Evolutionary conservation across 2,329 filamentous ascomycete genomes (phyloP).

Genomic region (Didymellaceae sp.): DNA sequence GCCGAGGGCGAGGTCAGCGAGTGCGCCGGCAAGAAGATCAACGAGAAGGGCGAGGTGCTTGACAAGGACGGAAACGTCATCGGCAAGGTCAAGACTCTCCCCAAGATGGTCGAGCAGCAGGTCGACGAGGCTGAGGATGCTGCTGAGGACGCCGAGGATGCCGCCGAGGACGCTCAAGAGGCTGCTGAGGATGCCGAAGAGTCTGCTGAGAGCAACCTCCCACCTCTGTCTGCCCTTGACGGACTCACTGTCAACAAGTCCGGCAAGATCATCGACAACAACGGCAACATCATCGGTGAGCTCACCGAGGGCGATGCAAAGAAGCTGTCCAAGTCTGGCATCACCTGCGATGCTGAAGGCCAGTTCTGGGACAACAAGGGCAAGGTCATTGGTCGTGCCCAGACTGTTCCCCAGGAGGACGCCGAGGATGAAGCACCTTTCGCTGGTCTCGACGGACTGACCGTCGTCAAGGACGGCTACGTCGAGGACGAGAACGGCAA

Average conservation of each 20-base stretch:
- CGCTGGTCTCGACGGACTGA: slow-evolving; percentile 58
- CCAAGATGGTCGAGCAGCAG: slow-evolving; percentile 50
- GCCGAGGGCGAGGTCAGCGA: slow-evolving; percentile 65
- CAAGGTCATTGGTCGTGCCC: slow-evolving; percentile 58
- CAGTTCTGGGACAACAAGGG: slow-evolving; percentile 63
- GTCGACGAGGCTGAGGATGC: slow-evolving; percentile 41
- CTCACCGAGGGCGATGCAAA: slow-evolving; percentile 59
- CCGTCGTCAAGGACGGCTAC: slow-evolving; percentile 57
- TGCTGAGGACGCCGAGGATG: slow-evolving; percentile 41
- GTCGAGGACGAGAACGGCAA: slow-evolving; percentile 60
- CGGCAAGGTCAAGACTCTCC: slow-evolving; percentile 64
- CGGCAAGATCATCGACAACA: slow-evolving; percentile 57
- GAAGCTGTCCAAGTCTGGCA: slow-evolving; percentile 59
- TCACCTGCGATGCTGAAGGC: slow-evolving; percentile 54
- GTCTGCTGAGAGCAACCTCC: slow-evolving; percentile 45
- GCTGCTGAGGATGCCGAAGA: slow-evolving; percentile 43
- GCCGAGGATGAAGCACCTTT: slow-evolving; percentile 57
- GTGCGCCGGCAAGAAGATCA: slow-evolving; percentile 70
- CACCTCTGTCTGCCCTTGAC: slow-evolving; percentile 58
- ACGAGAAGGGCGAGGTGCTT: slow-evolving; percentile 68
- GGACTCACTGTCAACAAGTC: slow-evolving; percentile 59
- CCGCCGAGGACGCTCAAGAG: slow-evolving; percentile 42
- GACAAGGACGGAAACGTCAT: slow-evolving; percentile 69
- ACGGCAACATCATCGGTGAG: slow-evolving; percentile 57
- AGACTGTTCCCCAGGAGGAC: slow-evolving; percentile 56